These are phyloP conservation scores for Chlorophyllum brunneum DNA, from an alignment of 768 basidiomycete species.

Conservation along the genomic window DNA sequence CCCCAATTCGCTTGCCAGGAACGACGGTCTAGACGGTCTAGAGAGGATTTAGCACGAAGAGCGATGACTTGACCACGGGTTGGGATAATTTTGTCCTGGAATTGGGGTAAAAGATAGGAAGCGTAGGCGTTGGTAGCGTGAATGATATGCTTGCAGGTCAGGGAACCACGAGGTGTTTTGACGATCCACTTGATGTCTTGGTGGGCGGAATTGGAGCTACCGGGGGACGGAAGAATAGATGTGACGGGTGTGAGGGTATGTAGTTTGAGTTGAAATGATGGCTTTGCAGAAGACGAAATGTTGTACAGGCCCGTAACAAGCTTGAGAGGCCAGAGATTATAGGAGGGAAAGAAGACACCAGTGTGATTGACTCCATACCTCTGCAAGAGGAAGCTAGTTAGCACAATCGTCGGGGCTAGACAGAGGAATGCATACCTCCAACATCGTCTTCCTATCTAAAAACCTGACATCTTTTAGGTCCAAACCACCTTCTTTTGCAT, in stretches of 20 bases:
- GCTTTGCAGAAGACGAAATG: conserved; percentile 15
- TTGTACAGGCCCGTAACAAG: conserved; percentile 64
- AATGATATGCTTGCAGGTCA: conserved; percentile 61
- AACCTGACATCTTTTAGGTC: conserved; percentile 36
- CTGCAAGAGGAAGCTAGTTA: conserved; percentile 20
- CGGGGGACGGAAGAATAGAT: conserved; percentile 27
- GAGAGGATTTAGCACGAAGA: conserved; percentile 31
- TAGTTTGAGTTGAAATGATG: conserved; percentile 42
- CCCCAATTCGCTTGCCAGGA: conserved; percentile 51
- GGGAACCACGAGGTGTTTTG: conserved; percentile 60
- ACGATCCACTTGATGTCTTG: not conserved
- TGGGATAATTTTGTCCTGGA: conserved; percentile 50
- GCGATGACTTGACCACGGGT: conserved; percentile 67
- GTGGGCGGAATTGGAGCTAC: not conserved
- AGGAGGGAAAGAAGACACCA: conserved; percentile 44
- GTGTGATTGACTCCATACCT: conserved; percentile 47
- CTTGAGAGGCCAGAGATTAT: conserved; percentile 80
- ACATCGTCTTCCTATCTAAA: conserved; percentile 43
- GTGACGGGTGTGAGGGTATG: conserved; percentile 76
- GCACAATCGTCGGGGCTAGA: not conserved
- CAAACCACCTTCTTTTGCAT: conserved; percentile 32
- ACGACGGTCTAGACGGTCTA: conserved; percentile 35
- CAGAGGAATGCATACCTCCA: conserved; percentile 30
- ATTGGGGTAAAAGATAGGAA: conserved; percentile 62
- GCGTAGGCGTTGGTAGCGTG: conserved; percentile 89